Conservation (phyloP, 73 alveolate genomes). For the Paramecium sonneborni region DNA sequence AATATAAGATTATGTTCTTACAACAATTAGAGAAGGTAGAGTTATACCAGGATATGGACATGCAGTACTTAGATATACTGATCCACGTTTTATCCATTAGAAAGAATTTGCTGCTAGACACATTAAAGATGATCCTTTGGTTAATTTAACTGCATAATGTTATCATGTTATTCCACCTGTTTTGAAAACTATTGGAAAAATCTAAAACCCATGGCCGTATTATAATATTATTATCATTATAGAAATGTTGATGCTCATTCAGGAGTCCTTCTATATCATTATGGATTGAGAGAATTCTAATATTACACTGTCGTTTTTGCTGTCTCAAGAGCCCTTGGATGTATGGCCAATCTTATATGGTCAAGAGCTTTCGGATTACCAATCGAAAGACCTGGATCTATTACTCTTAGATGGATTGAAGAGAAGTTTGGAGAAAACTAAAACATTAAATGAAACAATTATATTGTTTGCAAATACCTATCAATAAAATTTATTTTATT, state of each 20-base stretch:
- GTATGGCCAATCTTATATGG: slow-evolving; percentile 91
- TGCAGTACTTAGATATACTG: slow-evolving; percentile 95
- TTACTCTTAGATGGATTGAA: slow-evolving; percentile 50
- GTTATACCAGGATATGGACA: slow-evolving; percentile 97
- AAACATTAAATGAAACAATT: not conserved
- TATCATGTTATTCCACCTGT: slow-evolving; percentile 83
- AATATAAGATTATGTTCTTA: slow-evolving; percentile 70
- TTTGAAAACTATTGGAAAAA: slow-evolving; percentile 76
- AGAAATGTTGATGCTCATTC: slow-evolving; percentile 92
- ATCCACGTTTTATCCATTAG: slow-evolving; percentile 85
- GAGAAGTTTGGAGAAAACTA: slow-evolving; percentile 49
- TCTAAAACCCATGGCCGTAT: slow-evolving; percentile 91
- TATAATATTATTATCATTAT: not conserved
- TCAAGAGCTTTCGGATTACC: slow-evolving; percentile 89
- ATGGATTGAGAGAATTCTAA: slow-evolving; percentile 80
- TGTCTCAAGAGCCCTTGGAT: slow-evolving; percentile 93
- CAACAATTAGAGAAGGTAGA: slow-evolving; percentile 76
- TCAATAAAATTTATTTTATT: not conserved
- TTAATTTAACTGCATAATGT: slow-evolving; percentile 76
- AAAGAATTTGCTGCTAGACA: slow-evolving; percentile 79
- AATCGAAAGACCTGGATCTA: slow-evolving; percentile 87
- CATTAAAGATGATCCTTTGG: slow-evolving; percentile 77
- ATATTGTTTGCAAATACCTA: not conserved
- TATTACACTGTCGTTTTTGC: slow-evolving; percentile 91
- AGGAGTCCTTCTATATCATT: slow-evolving; percentile 88